phyloP scores from a whole-genome alignment of 2,329 filamentous ascomycete species.

The Paracoccidioides brasiliensis region DNA sequence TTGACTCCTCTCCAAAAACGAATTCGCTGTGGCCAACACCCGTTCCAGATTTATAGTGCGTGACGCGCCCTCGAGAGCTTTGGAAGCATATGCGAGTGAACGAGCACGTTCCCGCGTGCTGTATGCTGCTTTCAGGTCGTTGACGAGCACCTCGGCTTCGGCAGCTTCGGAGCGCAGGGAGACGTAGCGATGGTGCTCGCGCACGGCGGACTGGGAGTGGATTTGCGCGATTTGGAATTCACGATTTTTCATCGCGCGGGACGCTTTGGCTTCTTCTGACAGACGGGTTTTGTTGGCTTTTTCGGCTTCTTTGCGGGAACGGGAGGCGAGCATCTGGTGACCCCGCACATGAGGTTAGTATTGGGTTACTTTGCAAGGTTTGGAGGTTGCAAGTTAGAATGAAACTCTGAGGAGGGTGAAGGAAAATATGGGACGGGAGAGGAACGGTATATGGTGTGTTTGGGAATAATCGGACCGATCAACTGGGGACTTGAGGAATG shows the following conservation, averaged over 20 bases:
- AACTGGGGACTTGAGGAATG: neutral
- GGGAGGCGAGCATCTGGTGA: constrained; percentile 33
- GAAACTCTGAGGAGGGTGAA: neutral
- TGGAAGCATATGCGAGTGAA: constrained; percentile 32
- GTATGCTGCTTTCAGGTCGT: constrained; percentile 36
- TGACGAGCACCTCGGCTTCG: constrained; percentile 37
- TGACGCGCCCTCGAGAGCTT: constrained; percentile 32
- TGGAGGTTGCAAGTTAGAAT: neutral
- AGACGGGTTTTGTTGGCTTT: constrained; percentile 35
- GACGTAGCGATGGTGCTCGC: constrained; percentile 35
- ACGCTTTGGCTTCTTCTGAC: constrained; percentile 36
- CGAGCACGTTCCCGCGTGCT: constrained; percentile 35
- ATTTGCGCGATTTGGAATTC: constrained; percentile 39
- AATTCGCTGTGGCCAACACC: constrained; percentile 30
- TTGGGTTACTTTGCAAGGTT: neutral
- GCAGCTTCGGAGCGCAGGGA: constrained; percentile 34
- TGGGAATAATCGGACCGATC: neutral
- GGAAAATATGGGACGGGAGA: neutral
- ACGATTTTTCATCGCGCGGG: constrained; percentile 35
- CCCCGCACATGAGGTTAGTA: neutral
- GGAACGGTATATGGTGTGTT: constrained; percentile 4
- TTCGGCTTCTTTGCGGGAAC: constrained; percentile 35
- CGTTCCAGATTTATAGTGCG: constrained; percentile 35
- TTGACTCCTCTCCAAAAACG: constrained; percentile 29
- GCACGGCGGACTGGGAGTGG: constrained; percentile 34